Evolutionary conservation across 164 flowering plant genomes (phyloP).

Genomic region (Magnolia officinalis): DNA sequence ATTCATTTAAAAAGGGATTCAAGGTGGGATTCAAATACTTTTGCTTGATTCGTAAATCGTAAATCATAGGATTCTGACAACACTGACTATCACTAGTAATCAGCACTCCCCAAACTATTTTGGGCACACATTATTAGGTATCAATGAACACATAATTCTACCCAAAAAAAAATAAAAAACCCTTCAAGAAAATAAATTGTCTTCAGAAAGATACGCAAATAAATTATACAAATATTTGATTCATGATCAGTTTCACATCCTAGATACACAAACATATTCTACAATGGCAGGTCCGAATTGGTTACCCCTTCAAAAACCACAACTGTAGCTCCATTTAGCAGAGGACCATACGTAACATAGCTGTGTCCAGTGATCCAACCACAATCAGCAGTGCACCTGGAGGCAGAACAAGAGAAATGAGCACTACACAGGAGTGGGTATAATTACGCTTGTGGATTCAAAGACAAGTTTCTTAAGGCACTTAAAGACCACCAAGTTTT

Average conservation of each 20-base stretch:
- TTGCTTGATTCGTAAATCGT: too few relatives aligned
- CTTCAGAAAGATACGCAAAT: not conserved
- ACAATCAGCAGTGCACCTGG: constrained; percentile 99
- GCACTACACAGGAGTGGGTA: not conserved
- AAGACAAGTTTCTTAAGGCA: not conserved
- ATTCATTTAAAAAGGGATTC: too few relatives aligned
- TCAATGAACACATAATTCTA: not conserved
- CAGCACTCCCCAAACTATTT: not conserved
- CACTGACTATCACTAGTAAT: not conserved
- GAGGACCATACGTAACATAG: constrained; percentile 96
- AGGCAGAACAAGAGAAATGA: constrained; percentile 1
- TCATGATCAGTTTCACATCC: constrained; percentile 3
- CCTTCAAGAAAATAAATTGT: not conserved
- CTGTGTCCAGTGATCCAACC: constrained; percentile 99
- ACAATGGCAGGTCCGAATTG: constrained; percentile 1
- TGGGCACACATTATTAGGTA: not conserved
- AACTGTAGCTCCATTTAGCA: constrained; percentile 82
- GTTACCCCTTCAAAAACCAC: constrained; percentile 94
- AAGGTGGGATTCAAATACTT: too few relatives aligned
- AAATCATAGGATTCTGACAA: too few relatives aligned
- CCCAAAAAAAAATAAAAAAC: not conserved
- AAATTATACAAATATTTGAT: not conserved
- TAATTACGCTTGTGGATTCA: too few relatives aligned
- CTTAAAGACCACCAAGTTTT: not conserved
- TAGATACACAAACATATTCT: not conserved